Conservation (phyloP, 371 early-diverging fungal species). For the Circinella minor region DNA sequence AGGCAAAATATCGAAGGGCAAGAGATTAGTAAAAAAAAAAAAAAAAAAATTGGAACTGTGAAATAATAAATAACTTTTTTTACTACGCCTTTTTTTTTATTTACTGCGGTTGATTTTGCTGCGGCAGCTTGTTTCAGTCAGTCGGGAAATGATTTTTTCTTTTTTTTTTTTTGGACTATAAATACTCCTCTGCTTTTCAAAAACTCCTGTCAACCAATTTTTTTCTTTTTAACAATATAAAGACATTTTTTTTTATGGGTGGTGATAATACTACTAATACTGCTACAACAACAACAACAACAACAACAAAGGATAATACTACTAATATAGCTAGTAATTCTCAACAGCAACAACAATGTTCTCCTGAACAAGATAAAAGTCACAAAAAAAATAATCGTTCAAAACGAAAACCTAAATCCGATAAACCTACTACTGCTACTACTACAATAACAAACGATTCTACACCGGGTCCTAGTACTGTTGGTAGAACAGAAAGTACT, state of each 20-base stretch:
- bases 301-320: neutral
- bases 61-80: neutral
- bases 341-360: slow-evolving; percentile 1
- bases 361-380: slow-evolving; percentile 5
- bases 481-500: neutral
- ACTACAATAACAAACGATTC: neutral
- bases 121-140: neutral
- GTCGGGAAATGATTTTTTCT: neutral
- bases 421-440: neutral
- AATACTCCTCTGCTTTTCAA: neutral
- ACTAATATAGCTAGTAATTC: neutral
- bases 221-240: neutral
- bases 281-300: neutral
- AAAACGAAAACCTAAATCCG: slow-evolving; percentile 14
- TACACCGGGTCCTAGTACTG: neutral
- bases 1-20: neutral
- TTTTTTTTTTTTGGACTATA: neutral
- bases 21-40: neutral
- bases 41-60: neutral
- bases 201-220: neutral
- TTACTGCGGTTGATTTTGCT: neutral
- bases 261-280: neutral
- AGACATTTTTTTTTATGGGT: neutral
- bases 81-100: neutral
- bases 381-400: neutral